Evolutionary conservation across 2,329 filamentous ascomycete species (phyloP).

Genomic region (Pseudogymnoascus destructans): DNA sequence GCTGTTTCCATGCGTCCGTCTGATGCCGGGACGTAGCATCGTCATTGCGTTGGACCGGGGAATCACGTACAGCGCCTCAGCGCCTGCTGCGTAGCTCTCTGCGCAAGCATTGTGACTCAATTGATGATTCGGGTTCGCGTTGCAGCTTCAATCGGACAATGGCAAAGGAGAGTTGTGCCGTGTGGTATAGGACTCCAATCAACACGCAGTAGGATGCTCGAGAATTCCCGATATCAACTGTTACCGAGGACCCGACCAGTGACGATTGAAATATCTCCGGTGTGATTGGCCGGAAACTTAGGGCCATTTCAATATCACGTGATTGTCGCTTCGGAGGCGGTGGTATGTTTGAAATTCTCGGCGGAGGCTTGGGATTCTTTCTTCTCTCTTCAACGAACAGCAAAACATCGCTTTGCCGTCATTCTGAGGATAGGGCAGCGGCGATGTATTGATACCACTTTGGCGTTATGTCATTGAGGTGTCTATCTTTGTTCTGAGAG

Average conservation of each 20-base stretch:
- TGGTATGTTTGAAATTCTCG: slow-evolving; percentile 15
- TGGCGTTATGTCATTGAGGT: slow-evolving; percentile 25
- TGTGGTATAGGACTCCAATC: slow-evolving; percentile 5
- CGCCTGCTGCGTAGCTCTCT: slow-evolving; percentile 32
- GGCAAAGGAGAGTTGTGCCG: slow-evolving; percentile 9
- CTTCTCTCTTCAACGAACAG: slow-evolving; percentile 23
- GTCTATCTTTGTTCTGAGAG: slow-evolving; percentile 25
- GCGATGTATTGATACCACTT: slow-evolving; percentile 15
- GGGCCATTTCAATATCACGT: slow-evolving; percentile 13
- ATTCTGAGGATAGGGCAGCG: slow-evolving; percentile 21
- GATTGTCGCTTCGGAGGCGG: slow-evolving; percentile 3
- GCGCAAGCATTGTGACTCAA: slow-evolving; percentile 30
- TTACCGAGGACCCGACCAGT: slow-evolving; percentile 9
- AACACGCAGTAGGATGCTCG: not conserved
- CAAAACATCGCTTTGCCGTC: slow-evolving; percentile 23
- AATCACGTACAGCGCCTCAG: slow-evolving; percentile 29
- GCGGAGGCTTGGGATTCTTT: slow-evolving; percentile 11
- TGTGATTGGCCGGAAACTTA: not conserved
- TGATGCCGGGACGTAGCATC: slow-evolving; percentile 9
- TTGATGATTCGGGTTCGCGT: slow-evolving; percentile 10
- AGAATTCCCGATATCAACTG: slow-evolving; percentile 8
- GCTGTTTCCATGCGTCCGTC: slow-evolving; percentile 10
- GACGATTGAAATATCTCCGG: slow-evolving; percentile 6
- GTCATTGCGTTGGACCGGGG: not conserved
- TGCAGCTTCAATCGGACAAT: slow-evolving; percentile 3